A percentile compares a stretch with the other conserved stretches of the same genome.
Conservation (phyloP, 805 yeast genomes). For the Candida germanica region DNA sequence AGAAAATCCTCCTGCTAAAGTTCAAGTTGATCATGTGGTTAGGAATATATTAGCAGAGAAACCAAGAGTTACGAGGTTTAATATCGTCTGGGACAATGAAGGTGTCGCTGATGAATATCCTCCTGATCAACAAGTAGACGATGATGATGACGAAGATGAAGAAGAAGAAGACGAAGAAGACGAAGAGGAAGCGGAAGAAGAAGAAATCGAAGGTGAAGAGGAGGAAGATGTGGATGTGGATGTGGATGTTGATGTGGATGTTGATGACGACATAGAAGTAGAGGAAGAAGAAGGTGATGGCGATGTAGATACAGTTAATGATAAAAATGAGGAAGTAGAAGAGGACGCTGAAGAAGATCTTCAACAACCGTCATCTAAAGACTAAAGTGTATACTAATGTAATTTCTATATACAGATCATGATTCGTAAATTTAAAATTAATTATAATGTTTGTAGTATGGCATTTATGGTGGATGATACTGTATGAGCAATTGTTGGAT, state of each 20-base stretch:
- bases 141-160: constrained; percentile 54
- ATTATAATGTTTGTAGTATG: no score
- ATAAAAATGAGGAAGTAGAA: no score
- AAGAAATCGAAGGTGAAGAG: no score
- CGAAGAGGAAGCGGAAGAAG: constrained; percentile 54
- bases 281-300: constrained; percentile 44
- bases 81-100: constrained; percentile 91
- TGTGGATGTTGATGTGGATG: constrained; percentile 31
- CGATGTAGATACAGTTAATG: no score
- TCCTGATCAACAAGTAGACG: constrained; percentile 69
- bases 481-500: no score
- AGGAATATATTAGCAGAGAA: constrained; percentile 94
- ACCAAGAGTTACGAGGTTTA: constrained; percentile 95
- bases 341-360: constrained; percentile 22
- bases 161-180: constrained; percentile 61
- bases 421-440: no score
- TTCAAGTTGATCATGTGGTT: constrained; percentile 89
- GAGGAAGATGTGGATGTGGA: constrained; percentile 43
- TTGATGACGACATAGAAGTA: constrained; percentile 28
- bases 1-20: constrained; percentile 90
- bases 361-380: no score
- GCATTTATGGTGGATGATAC: no score
- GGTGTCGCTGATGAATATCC: constrained; percentile 70
- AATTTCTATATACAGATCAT: no score
- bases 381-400: no score